Conservation (phyloP, 2,329 filamentous ascomycete species). For the Clarireedia paspali region DNA sequence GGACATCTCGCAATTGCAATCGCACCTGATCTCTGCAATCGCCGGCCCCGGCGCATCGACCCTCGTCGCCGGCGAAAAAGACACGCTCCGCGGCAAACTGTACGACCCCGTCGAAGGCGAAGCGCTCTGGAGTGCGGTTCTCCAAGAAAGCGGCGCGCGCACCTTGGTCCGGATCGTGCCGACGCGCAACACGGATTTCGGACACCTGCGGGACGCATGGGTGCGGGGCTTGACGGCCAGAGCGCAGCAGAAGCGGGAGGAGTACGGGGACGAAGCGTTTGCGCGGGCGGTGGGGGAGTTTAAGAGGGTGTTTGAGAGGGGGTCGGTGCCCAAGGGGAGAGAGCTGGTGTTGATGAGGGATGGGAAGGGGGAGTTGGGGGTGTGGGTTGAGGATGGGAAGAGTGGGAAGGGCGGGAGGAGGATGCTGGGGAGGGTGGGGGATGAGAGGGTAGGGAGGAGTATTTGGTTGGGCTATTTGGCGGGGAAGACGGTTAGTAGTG, state of each 20-base stretch:
- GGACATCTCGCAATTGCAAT: constrained; percentile 76
- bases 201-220: constrained; percentile 85
- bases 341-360: constrained; percentile 69
- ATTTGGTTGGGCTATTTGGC: constrained; percentile 88
- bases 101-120: constrained; percentile 63
- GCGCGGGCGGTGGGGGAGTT: constrained; percentile 68
- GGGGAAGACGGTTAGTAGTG: constrained; percentile 79
- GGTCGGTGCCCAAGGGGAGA: constrained; percentile 71
- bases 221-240: constrained; percentile 75
- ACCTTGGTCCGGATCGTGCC: constrained; percentile 79
- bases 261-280: constrained; percentile 65
- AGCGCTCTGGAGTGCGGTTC: constrained; percentile 64
- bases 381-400: constrained; percentile 48
- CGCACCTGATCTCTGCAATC: constrained; percentile 65
- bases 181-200: constrained; percentile 89
- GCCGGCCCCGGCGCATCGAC: constrained; percentile 68
- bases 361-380: constrained; percentile 54
- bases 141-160: constrained; percentile 60
- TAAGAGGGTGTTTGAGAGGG: constrained; percentile 72
- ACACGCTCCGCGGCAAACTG: constrained; percentile 59
- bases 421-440: constrained; percentile 63
- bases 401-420: constrained; percentile 34
- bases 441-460: constrained; percentile 72
- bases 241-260: constrained; percentile 43
- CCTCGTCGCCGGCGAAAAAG: constrained; percentile 74